Evolutionary conservation across 2,329 filamentous ascomycete genomes (phyloP).

Genomic region (Alternaria brassicae): DNA sequence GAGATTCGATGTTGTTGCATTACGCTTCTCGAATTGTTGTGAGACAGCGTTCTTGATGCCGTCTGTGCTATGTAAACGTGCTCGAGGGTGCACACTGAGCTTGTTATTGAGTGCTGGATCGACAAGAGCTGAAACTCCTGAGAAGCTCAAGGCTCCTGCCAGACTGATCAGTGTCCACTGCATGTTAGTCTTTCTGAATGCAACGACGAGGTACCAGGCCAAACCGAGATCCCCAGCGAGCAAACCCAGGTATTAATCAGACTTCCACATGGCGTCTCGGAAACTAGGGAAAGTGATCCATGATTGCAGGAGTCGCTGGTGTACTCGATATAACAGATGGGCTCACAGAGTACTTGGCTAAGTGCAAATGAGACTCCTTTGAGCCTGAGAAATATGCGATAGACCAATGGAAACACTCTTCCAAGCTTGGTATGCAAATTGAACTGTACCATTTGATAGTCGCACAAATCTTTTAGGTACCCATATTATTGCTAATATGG

Average conservation of each 20-base stretch:
- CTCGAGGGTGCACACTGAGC: constrained; percentile 5
- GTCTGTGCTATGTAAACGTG: neutral
- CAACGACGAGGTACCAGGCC: neutral
- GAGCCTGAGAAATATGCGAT: constrained; percentile 6
- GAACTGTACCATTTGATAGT: constrained; percentile 14
- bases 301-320: constrained; percentile 4
- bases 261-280: constrained; percentile 1
- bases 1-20: constrained; percentile 24
- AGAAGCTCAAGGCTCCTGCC: constrained; percentile 26
- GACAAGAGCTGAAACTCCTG: constrained; percentile 21
- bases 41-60: neutral
- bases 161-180: constrained; percentile 24
- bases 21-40: constrained; percentile 13
- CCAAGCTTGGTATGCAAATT: constrained; percentile 18
- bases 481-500: constrained; percentile 33
- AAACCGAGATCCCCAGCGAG: neutral
- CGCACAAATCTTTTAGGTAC: constrained; percentile 8
- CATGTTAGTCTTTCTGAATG: constrained; percentile 21
- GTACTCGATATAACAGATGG: constrained; percentile 22
- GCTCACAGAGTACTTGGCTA: constrained; percentile 13
- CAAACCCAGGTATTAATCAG: constrained; percentile 20
- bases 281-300: constrained; percentile 2
- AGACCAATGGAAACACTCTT: constrained; percentile 14
- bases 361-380: constrained; percentile 19
- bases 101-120: constrained; percentile 14